Percentiles rank a stretch among this genome's conserved stretches.
phyloP scores from a whole-genome alignment of 257 asterid genomes.

The Lithospermum erythrorhizon region DNA sequence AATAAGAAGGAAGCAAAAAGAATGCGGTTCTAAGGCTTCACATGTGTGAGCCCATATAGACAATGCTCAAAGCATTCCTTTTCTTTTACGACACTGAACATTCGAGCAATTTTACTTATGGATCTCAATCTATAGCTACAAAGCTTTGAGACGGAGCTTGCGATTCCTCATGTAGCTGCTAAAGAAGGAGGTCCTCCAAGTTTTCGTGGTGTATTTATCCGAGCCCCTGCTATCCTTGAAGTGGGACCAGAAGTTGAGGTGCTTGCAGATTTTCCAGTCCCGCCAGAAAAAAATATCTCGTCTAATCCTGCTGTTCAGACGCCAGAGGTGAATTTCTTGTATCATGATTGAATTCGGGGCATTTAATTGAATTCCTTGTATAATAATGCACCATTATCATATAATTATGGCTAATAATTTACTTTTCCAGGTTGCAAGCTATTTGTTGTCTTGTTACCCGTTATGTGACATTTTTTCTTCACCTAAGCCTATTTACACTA shows the following conservation, averaged over 20 bases:
- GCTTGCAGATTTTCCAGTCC: constrained; percentile 57
- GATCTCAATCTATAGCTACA: constrained; percentile 44
- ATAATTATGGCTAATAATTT: not conserved
- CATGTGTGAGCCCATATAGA: too few relatives aligned
- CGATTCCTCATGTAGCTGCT: constrained; percentile 67
- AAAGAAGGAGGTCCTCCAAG: constrained; percentile 88
- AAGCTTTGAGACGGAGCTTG: constrained; percentile 85
- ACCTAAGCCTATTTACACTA: too few relatives aligned
- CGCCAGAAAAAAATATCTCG: constrained; percentile 27
- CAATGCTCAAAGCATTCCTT: not conserved
- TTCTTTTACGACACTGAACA: constrained; percentile 4
- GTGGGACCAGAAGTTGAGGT: constrained; percentile 86
- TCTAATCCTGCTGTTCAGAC: constrained; percentile 22
- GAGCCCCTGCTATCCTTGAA: constrained; percentile 87
- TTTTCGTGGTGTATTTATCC: constrained; percentile 77
- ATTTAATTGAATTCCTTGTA: too few relatives aligned
- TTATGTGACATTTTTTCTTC: too few relatives aligned
- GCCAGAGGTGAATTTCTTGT: constrained; percentile 29
- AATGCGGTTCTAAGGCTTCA: too few relatives aligned
- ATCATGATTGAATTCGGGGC: not conserved
- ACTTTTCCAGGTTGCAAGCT: too few relatives aligned
- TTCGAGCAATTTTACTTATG: not conserved
- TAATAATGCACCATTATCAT: not conserved
- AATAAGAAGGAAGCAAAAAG: not conserved
- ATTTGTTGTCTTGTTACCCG: too few relatives aligned